Conservation (phyloP, 2,329 filamentous ascomycete genomes). For the Mycocentrospora acerina region DNA sequence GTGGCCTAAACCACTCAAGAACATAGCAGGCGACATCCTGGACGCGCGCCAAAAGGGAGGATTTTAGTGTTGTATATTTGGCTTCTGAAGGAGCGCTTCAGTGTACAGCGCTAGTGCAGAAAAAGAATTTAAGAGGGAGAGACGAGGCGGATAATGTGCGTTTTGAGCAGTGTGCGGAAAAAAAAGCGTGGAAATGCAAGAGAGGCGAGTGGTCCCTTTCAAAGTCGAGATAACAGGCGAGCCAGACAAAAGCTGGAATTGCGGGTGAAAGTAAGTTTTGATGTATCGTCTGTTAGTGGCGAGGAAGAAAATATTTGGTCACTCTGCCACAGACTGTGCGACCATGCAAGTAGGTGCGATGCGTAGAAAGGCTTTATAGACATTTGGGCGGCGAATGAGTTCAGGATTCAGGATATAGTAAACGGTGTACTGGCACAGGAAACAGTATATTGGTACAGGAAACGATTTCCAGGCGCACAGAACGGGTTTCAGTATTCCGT, state of each 20-base stretch:
- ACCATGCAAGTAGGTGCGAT: conserved; percentile 14
- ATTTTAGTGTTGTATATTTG: not conserved
- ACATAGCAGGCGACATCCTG: conserved; percentile 17
- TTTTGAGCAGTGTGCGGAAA: not conserved
- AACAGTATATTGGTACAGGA: not conserved
- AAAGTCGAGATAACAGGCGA: not conserved
- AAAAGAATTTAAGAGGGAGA: not conserved
- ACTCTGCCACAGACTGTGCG: conserved; percentile 13
- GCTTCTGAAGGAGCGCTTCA: not conserved
- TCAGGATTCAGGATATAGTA: not conserved
- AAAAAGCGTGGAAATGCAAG: conserved; percentile 1
- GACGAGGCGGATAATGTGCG: not conserved
- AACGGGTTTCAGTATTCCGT: conserved; percentile 3
- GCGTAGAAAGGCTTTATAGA: conserved; percentile 1
- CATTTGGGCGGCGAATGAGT: too few relatives aligned
- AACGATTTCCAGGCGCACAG: conserved; percentile 1
- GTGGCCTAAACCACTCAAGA: conserved; percentile 11
- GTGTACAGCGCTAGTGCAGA: not conserved
- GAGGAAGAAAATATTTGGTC: conserved; percentile 8
- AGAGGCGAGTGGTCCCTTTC: conserved; percentile 3
- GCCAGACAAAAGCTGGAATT: conserved; percentile 2
- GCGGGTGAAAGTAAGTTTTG: conserved; percentile 13
- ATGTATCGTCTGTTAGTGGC: conserved; percentile 5
- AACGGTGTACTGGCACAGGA: not conserved
- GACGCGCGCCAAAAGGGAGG: not conserved